These are phyloP conservation scores for Leccinum proliferum DNA, from an alignment of 1,284 basidiomycete genomes.

Conservation along the genomic window DNA sequence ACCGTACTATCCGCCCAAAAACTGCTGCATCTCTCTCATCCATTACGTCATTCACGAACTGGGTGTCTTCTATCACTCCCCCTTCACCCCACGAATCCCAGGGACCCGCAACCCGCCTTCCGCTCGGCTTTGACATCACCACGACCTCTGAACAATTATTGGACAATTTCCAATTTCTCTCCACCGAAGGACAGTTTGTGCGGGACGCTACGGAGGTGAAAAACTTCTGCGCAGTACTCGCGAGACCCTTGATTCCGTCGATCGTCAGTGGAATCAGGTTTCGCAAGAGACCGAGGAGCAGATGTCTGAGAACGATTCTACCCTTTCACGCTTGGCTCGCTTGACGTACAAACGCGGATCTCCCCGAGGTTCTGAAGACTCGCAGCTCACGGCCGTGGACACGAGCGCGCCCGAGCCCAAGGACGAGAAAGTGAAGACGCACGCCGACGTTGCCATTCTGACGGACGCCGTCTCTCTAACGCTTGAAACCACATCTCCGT, in stretches of 20 bases:
- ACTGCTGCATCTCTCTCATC: constrained; percentile 36
- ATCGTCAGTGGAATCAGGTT: constrained; percentile 36
- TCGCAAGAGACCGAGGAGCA: constrained; percentile 40
- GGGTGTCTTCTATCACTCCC: constrained; percentile 18
- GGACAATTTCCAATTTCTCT: constrained; percentile 46
- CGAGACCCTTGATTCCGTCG: constrained; percentile 35
- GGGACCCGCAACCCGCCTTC: constrained; percentile 20
- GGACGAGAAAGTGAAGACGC: constrained; percentile 15
- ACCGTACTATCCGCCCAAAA: constrained; percentile 48
- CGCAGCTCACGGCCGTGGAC: constrained; percentile 43
- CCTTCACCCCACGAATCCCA: constrained; percentile 15
- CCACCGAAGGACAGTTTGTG: constrained; percentile 34
- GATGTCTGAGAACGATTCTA: constrained; percentile 15
- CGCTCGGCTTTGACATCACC: constrained; percentile 38
- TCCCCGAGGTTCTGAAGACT: constrained; percentile 50
- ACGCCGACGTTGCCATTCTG: background rate
- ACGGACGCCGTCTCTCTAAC: constrained; percentile 12
- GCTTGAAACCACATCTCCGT: constrained; percentile 20
- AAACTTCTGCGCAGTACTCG: constrained; percentile 44
- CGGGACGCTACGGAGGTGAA: constrained; percentile 33
- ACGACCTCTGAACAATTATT: constrained; percentile 45
- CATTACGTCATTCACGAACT: constrained; percentile 37
- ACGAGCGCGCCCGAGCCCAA: constrained; percentile 17
- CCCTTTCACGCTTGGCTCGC: constrained; percentile 30
- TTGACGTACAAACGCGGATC: constrained; percentile 24